Percentiles rank a stretch among this genome's conserved stretches.
phyloP scores from a whole-genome alignment of 164 flowering plant species.

The Echeveria elegans region DNA sequence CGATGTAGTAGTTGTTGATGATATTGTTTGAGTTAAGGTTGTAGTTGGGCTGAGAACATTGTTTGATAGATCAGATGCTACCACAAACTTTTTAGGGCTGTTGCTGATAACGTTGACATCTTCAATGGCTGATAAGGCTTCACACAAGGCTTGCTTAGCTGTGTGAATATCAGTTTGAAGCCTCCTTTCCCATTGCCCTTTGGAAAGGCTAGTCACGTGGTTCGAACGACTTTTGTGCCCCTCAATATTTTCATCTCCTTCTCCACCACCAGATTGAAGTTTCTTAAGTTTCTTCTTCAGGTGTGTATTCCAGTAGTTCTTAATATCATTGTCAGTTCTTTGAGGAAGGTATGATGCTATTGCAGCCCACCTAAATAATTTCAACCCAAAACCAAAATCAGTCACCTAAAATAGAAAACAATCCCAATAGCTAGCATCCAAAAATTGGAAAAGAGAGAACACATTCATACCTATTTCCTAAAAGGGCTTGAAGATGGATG shows the following conservation, averaged over 20 bases:
- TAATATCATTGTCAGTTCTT: conserved; percentile 80
- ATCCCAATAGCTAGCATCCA: too few relatives aligned
- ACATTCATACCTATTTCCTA: conserved; percentile 58
- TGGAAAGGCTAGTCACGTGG: conserved; percentile 21
- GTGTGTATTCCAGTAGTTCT: conserved; percentile 87
- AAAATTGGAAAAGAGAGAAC: background rate
- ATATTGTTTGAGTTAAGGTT: background rate
- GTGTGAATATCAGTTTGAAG: conserved; percentile 83
- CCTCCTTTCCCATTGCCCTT: conserved; percentile 94
- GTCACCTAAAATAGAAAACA: conserved; percentile 2
- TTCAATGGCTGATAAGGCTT: conserved; percentile 44
- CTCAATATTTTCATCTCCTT: conserved; percentile 16
- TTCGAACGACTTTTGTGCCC: conserved; percentile 23
- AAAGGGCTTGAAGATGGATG: conserved; percentile 88
- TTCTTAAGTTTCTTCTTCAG: conserved; percentile 64
- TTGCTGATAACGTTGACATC: conserved; percentile 22
- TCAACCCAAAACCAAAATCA: background rate
- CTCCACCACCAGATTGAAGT: conserved; percentile 21
- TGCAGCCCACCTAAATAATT: conserved; percentile 74
- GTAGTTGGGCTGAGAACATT: background rate
- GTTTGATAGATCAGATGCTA: conserved; percentile 9
- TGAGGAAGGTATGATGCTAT: conserved; percentile 89
- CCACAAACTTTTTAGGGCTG: conserved; percentile 14
- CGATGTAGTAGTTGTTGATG: background rate
- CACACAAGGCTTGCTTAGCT: conserved; percentile 76